Evolutionary conservation across 495 filamentous ascomycete species (phyloP).

Genomic region (Pyronema domesticum): DNA sequence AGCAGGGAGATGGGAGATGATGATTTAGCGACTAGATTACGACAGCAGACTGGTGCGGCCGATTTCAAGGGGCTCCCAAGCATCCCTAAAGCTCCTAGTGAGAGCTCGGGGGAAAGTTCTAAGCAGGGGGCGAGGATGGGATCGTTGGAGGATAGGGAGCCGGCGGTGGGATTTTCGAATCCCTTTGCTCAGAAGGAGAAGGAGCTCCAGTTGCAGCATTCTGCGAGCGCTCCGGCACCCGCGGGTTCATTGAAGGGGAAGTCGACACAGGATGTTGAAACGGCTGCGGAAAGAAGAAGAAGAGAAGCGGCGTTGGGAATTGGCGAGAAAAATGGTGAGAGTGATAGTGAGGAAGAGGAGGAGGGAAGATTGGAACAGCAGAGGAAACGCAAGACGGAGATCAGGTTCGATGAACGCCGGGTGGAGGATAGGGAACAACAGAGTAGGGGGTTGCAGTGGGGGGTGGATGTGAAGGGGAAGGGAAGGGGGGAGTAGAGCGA

Average conservation of each 20-base stretch:
- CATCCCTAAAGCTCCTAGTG: neutral
- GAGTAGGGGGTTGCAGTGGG: neutral
- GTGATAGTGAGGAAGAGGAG: slow-evolving; percentile 25
- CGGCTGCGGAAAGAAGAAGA: slow-evolving; percentile 62
- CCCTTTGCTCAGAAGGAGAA: neutral
- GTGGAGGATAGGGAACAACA: neutral
- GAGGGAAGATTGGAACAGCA: neutral
- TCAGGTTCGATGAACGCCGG: neutral
- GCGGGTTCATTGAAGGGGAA: too few relatives aligned
- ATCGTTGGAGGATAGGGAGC: neutral
- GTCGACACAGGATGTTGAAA: slow-evolving; percentile 33
- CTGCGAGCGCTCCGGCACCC: too few relatives aligned
- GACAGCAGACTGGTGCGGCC: neutral
- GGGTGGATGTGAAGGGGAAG: slow-evolving; percentile 3
- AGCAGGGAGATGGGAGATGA: neutral
- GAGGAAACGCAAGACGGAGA: neutral
- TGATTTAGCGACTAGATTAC: neutral
- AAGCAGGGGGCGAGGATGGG: neutral
- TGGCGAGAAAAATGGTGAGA: slow-evolving; percentile 30
- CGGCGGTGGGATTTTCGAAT: neutral
- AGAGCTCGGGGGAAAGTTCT: neutral
- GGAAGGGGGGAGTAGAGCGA: neutral
- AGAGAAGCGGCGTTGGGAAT: slow-evolving; percentile 73
- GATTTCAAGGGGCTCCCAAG: neutral
- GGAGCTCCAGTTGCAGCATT: neutral